A percentile compares a stretch with the other conserved stretches of the same genome.
Evolutionary conservation across 148 eudicot species (phyloP).

Genomic region (Chenopodium album): DNA sequence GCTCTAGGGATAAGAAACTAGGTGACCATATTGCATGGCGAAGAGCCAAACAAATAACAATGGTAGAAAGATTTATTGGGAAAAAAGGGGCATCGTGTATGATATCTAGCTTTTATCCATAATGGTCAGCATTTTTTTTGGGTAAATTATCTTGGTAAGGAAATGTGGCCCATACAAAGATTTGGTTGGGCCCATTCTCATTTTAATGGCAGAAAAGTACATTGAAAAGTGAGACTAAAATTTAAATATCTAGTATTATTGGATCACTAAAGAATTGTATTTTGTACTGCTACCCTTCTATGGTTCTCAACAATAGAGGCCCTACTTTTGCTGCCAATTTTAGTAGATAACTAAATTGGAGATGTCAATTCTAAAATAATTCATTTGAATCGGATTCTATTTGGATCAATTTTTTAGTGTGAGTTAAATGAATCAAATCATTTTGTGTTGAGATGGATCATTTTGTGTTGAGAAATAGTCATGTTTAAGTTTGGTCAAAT

Average conservation of each 20-base stretch:
- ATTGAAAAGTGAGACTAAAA: background rate
- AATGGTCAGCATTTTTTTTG: background rate
- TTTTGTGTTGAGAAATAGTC: no score
- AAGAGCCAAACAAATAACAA: background rate
- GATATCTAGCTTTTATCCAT: constrained; percentile 2
- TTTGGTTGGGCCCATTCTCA: constrained; percentile 8
- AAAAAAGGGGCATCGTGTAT: background rate
- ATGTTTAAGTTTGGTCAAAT: no score
- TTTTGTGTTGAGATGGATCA: no score
- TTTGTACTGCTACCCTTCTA: background rate
- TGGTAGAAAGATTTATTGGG: background rate
- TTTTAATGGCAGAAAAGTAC: background rate
- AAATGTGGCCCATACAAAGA: constrained; percentile 15
- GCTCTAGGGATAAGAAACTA: no score
- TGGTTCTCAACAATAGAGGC: background rate
- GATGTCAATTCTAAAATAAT: background rate
- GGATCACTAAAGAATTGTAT: background rate
- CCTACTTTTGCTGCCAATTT: background rate
- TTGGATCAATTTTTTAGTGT: background rate
- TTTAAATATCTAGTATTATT: no score
- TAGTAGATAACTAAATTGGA: background rate
- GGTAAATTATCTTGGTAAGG: background rate
- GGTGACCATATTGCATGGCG: constrained; percentile 6
- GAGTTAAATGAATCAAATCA: no score
- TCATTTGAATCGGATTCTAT: background rate